Base-by-base conservation (phyloP, 2,329 filamentous ascomycete species). In the Ophiostoma tasmaniense region DNA sequence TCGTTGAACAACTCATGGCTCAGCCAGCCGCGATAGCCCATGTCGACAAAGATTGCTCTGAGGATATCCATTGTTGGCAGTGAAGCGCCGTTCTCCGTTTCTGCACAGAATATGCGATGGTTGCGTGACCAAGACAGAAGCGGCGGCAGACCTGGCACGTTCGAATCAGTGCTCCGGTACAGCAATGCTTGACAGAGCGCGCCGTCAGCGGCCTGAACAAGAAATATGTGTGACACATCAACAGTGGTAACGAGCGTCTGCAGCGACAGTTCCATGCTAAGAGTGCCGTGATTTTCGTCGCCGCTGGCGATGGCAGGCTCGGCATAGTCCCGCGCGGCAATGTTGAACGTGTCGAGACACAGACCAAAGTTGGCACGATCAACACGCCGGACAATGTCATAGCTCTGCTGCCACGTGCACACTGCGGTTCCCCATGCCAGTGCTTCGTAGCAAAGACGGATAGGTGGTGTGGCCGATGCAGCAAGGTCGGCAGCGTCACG, bases 121-220 rank as follows among this genome's bases (percentile, higher is more conserved):
- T 89, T 89, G 30, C 87, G 78, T 42, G 84, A 86, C 87, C 87
- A 89, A 66, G 79, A 86, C 87, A 89, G 88, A 3, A 85, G 78
- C 1, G 84, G 73, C n/a, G 81, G 83, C 74, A 88, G 85, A 1
- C 78, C 81, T 0, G 80, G 75, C 2, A 87, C 85, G 0, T 78
- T 81, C 0, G 79, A 75, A 1, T 82, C 80, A 75, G 89, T 86
- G 0, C 78, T 80, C 13, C 80, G 74, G 8, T 80, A 73, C 28
- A 89, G 74, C 0, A 86, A 85, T 3, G 75, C 72, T n/a, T 64
- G 3, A 75, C 72, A 10, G 14, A 64, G 77, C 73, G 89, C 85
- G 0, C 82, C 87, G 74, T 89, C 87, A 17, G 86, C 86, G 7
- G 89, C 80, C 75, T 90, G 87, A 11, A 89, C 79, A 72, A 85